A percentile compares a stretch with the other conserved stretches of the same genome.
Evolutionary conservation across 441 rosid species (phyloP).

Genomic region (Adansonia rubrostipa): DNA sequence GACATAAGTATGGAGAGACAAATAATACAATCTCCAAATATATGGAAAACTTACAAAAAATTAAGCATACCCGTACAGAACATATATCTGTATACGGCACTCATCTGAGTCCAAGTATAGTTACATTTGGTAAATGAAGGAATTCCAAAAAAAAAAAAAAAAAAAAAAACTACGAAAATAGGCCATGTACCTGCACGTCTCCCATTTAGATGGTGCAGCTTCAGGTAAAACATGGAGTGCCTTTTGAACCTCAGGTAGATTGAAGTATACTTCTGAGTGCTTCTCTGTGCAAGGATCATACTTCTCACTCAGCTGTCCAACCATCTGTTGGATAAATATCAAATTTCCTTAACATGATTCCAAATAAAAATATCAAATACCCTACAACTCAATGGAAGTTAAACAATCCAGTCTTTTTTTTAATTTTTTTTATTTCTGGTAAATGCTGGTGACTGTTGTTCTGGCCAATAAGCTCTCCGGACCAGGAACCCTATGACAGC

Average conservation of each 20-base stretch:
- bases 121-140: too few species aligned
- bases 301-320: slow-evolving; percentile 62
- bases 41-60: too few species aligned
- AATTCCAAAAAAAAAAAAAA: too few species aligned
- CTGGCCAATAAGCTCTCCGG: not conserved
- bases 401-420: too few species aligned
- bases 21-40: too few species aligned
- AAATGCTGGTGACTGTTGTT: not conserved
- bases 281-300: slow-evolving; percentile 95
- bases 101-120: too few species aligned
- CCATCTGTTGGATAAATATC: slow-evolving; percentile 40
- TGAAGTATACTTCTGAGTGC: slow-evolving; percentile 75
- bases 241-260: slow-evolving; percentile 74
- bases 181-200: slow-evolving; percentile 75
- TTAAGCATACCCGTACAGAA: too few species aligned
- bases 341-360: slow-evolving; percentile 16
- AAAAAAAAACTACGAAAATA: too few species aligned
- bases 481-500: not conserved
- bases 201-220: slow-evolving; percentile 76
- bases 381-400: too few species aligned
- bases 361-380: not conserved
- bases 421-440: too few species aligned
- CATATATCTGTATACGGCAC: too few species aligned
- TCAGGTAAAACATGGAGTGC: slow-evolving; percentile 76
- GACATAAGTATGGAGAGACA: too few species aligned